phyloP scores from a whole-genome alignment of 2,329 filamentous ascomycete species.

The Dactylella cylindrospora region DNA sequence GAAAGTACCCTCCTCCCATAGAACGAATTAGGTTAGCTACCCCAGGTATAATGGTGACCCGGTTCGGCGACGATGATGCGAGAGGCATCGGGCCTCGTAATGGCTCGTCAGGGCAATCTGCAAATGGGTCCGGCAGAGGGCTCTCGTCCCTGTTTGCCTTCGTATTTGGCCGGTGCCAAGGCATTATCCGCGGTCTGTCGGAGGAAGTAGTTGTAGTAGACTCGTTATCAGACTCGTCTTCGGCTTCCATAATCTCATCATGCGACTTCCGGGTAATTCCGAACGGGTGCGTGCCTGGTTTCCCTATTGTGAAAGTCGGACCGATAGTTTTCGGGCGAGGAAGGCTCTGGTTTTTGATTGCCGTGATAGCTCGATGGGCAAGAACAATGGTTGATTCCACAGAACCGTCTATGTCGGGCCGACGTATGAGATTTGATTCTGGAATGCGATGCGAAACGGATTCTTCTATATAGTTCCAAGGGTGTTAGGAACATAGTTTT shows the following conservation, averaged over 20 bases:
- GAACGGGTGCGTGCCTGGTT: constrained; percentile 23
- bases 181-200: constrained; percentile 19
- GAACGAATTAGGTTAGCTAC: background rate
- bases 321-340: constrained; percentile 21
- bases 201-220: constrained; percentile 18
- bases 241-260: constrained; percentile 43
- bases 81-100: constrained; percentile 1
- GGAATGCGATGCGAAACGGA: constrained; percentile 5
- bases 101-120: background rate
- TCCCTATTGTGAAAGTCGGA: constrained; percentile 28
- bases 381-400: constrained; percentile 37
- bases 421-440: constrained; percentile 6
- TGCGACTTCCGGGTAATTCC: constrained; percentile 22
- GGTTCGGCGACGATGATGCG: constrained; percentile 2
- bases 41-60: background rate
- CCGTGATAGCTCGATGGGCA: constrained; percentile 34
- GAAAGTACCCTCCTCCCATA: constrained; percentile 4
- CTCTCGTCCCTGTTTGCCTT: constrained; percentile 4
- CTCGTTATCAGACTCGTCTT: constrained; percentile 36
- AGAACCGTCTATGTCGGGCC: constrained; percentile 11
- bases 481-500: background rate
- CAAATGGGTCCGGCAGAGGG: background rate
- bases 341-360: constrained; percentile 24
- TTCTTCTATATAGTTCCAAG: constrained; percentile 4
- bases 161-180: background rate